Evolutionary conservation across 2,329 filamentous ascomycete species (phyloP).

Genomic region (Zymoseptoria brevis): DNA sequence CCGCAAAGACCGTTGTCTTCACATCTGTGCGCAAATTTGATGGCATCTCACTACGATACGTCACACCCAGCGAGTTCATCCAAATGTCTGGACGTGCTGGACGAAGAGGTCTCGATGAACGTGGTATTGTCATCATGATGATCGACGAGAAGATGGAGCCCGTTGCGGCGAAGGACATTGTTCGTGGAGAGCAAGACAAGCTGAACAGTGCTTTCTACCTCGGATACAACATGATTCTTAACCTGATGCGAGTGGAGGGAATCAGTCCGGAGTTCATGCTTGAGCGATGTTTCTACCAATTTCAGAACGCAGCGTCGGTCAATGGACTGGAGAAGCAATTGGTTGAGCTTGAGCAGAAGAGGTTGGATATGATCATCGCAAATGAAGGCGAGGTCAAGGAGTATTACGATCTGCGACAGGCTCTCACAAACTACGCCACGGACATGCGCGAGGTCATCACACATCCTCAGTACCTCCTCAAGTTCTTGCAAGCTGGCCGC

Average conservation of each 20-base stretch:
- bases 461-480: slow-evolving; percentile 76
- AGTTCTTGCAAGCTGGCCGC: slow-evolving; percentile 81
- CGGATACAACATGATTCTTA: slow-evolving; percentile 98
- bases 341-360: slow-evolving; percentile 66
- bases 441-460: slow-evolving; percentile 90
- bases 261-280: slow-evolving; percentile 98
- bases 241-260: slow-evolving; percentile 94
- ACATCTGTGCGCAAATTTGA: slow-evolving; percentile 95
- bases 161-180: slow-evolving; percentile 85
- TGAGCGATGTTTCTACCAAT: slow-evolving; percentile 96
- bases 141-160: slow-evolving; percentile 95
- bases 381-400: slow-evolving; percentile 87
- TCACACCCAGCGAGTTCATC: slow-evolving; percentile 93
- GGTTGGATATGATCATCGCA: slow-evolving; percentile 64
- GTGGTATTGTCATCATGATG: slow-evolving; percentile 99
- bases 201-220: slow-evolving; percentile 97
- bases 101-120: slow-evolving; percentile 91
- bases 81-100: slow-evolving; percentile 98
- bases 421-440: slow-evolving; percentile 72
- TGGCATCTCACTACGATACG: slow-evolving; percentile 67
- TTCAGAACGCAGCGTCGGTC: slow-evolving; percentile 88
- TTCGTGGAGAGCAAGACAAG: slow-evolving; percentile 92
- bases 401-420: slow-evolving; percentile 83
- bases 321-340: slow-evolving; percentile 76
- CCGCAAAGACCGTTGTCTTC: slow-evolving; percentile 98